Base-by-base conservation (phyloP, 179 eudicot species). In the Camellia oleifera region DNA sequence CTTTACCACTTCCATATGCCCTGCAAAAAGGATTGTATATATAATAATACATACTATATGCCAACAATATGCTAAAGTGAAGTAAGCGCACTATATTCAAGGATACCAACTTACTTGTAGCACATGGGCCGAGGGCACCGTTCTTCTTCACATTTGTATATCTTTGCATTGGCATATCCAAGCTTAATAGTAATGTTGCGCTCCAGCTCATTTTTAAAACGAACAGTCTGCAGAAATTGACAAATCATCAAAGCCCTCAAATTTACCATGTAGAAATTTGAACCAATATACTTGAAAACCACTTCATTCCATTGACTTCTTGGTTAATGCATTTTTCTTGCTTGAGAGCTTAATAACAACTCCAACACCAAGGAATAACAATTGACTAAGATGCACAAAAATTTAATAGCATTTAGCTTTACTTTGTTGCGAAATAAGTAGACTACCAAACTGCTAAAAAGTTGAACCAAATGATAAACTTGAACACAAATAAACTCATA, bases 1-100 rank as follows among this genome's bases (percentile, higher is more conserved):
- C 99, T 87, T 95, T 95, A 75, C 97, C 99, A 85, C 99, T 95
- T 80, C 99, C 99, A 83, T 95, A 95, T 13, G 99, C 95, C 95
- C 99, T 95, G 81, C 74, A 83, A 81, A 81, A 72, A 58, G 15
- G 11, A 26, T 14, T 20, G 71, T 20, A 64, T 40, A 7, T 7
- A 61, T 57, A 62, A 65, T 9, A 32, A 32, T 32, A 32, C 40
- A 63, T 42, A 32, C 20, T 4, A 40, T 81, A 85, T 45, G 77
- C 54, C 45, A 66, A 71, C 26, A 70, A 62, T 75, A 57, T 56
- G 46, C 64, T 0, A 15, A 54, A 7, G 23, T 42, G 14, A 73
- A 54, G 46, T 14, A 74, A 58, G 40, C 0, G 5, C 32, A 74
- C 57, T 69, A n/a, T 23, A 68, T 44, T 7, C 78, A 58, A 18